Conservation (phyloP, 129 eudicot genomes). For the Erigeron canadensis region DNA sequence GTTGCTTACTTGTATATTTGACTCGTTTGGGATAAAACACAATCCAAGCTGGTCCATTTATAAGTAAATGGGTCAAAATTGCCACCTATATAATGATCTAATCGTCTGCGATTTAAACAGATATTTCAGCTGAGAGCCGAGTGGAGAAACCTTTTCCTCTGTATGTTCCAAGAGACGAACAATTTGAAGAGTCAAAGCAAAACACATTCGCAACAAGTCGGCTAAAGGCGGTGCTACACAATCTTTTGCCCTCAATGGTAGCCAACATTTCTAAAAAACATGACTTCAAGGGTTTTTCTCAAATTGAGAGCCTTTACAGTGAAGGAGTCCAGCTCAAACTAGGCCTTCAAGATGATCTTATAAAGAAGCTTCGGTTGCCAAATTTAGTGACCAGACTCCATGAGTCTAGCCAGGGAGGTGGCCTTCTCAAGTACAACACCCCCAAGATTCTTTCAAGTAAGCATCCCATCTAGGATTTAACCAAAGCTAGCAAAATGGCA, state of each 20-base stretch:
- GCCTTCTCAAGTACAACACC: slow-evolving; percentile 71
- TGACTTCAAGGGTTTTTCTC: slow-evolving; percentile 78
- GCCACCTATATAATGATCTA: background rate
- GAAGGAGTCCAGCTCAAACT: slow-evolving; percentile 75
- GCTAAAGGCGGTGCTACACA: slow-evolving; percentile 77
- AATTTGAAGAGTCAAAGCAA: slow-evolving; percentile 77
- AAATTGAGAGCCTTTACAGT: slow-evolving; percentile 72
- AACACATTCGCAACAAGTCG: slow-evolving; percentile 80
- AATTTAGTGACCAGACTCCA: slow-evolving; percentile 57
- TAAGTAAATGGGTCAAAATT: background rate
- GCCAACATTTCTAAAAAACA: slow-evolving; percentile 67
- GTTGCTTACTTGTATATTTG: background rate
- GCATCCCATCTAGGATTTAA: slow-evolving; percentile 10
- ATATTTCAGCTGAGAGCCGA: slow-evolving; percentile 63
- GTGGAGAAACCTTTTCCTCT: slow-evolving; percentile 88
- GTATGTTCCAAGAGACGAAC: slow-evolving; percentile 96
- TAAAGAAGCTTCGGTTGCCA: slow-evolving; percentile 68
- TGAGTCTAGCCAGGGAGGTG: slow-evolving; percentile 70
- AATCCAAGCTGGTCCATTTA: background rate
- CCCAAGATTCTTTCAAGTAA: slow-evolving; percentile 82
- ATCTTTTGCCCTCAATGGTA: slow-evolving; percentile 69
- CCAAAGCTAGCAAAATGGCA: background rate
- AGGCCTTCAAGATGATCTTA: slow-evolving; percentile 67
- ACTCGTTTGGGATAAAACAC: background rate
- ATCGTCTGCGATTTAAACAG: slow-evolving; percentile 30